A percentile compares a stretch with the other conserved stretches of the same genome.
phyloP scores from a whole-genome alignment of 306 rosid genomes.

The Rosa rugosa region DNA sequence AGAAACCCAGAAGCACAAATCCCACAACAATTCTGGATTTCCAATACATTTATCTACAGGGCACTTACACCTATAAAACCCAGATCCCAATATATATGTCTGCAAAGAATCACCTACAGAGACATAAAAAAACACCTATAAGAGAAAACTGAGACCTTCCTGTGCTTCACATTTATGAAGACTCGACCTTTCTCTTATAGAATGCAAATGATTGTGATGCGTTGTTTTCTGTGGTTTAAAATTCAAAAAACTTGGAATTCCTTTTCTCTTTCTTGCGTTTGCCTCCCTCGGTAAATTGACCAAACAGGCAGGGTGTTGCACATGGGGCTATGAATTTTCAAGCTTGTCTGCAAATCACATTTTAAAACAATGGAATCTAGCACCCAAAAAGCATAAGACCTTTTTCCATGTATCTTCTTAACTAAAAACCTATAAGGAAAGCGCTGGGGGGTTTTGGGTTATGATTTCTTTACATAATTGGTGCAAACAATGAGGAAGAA shows the following conservation, averaged over 20 bases:
- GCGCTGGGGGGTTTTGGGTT: background rate
- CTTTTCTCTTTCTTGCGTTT: constrained; percentile 16
- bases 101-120: background rate
- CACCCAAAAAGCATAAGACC: background rate
- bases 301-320: constrained; percentile 20
- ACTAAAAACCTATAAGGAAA: background rate
- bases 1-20: constrained; percentile 30
- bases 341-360: constrained; percentile 17
- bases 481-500: background rate
- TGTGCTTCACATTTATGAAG: constrained; percentile 10
- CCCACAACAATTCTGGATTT: constrained; percentile 31
- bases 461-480: background rate
- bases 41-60: constrained; percentile 9
- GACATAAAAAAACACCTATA: background rate
- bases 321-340: constrained; percentile 30
- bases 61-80: constrained; percentile 9
- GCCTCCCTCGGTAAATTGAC: constrained; percentile 26
- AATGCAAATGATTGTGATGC: constrained; percentile 38
- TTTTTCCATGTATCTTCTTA: background rate
- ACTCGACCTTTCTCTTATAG: constrained; percentile 24
- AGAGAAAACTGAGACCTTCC: background rate
- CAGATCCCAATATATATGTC: constrained; percentile 26
- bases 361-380: background rate
- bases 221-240: constrained; percentile 24
- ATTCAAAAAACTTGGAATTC: constrained; percentile 12